Evolutionary conservation across 345 rosid species (phyloP).

Genomic region (Tarenaya hassleriana): DNA sequence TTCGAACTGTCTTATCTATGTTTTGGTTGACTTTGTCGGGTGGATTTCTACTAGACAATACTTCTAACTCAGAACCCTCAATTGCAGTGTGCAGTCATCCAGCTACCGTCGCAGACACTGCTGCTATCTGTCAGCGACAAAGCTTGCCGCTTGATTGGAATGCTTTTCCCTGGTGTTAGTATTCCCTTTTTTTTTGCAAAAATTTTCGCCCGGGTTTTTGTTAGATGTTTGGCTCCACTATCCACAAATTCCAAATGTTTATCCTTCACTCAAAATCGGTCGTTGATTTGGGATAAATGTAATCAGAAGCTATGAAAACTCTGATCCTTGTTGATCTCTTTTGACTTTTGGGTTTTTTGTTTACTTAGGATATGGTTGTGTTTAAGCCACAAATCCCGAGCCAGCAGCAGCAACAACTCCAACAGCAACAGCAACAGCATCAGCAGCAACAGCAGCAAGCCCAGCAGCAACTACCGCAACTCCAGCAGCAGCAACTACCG

Average conservation of each 20-base stretch:
- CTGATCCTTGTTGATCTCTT: conserved; percentile 10
- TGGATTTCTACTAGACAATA: too few relatives aligned
- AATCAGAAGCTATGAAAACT: not conserved
- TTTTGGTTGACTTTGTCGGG: too few relatives aligned
- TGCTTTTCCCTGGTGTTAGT: conserved; percentile 97
- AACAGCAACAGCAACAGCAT: conserved; percentile 30
- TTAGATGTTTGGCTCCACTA: conserved; percentile 3
- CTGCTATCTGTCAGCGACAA: conserved; percentile 89
- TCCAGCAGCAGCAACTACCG: conserved; percentile 26
- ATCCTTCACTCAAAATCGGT: not conserved
- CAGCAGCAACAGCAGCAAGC: conserved; percentile 30
- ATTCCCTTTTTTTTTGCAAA: too few relatives aligned
- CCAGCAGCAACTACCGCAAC: conserved; percentile 31
- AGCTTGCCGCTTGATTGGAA: conserved; percentile 89
- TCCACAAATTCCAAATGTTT: not conserved
- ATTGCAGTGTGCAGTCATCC: conserved; percentile 90
- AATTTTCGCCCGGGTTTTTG: not conserved
- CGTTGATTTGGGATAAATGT: conserved; percentile 4
- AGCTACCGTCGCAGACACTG: conserved; percentile 86
- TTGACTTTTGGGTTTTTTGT: not conserved
- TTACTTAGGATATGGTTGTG: conserved; percentile 86
- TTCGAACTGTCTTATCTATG: too few relatives aligned
- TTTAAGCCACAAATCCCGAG: conserved; percentile 74
- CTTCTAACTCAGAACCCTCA: too few relatives aligned
- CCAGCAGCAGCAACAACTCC: conserved; percentile 27